Conservation (phyloP, 495 filamentous ascomycete species). For the Aspergillus olivimuriae region DNA sequence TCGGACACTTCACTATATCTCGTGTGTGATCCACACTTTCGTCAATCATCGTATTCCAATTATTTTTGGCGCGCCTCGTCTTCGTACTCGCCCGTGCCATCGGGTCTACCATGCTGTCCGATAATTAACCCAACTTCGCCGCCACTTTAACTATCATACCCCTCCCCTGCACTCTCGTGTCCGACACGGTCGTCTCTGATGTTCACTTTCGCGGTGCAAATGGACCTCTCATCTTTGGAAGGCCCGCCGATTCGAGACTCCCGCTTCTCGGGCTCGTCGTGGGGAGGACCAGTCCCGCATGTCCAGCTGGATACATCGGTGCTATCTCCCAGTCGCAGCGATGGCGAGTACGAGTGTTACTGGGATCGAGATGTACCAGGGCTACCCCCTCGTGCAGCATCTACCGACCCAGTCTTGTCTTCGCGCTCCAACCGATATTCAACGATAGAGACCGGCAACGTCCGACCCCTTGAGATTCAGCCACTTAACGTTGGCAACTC, state of each 20-base stretch:
- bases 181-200: not conserved
- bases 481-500: too few relatives aligned
- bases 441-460: not conserved
- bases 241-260: constrained; percentile 27
- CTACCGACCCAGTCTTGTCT: constrained; percentile 8
- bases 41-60: constrained; percentile 19
- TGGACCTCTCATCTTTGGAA: constrained; percentile 36
- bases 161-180: not conserved
- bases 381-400: constrained; percentile 15
- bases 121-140: not conserved
- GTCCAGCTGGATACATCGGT: constrained; percentile 1
- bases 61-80: constrained; percentile 10
- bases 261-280: not conserved
- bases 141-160: not conserved
- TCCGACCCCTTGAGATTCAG: not conserved
- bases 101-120: not conserved
- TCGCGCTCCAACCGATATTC: not conserved
- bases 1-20: not conserved
- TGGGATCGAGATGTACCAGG: constrained; percentile 5
- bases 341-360: not conserved
- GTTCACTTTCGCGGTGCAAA: constrained; percentile 3
- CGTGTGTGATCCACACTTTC: constrained; percentile 9
- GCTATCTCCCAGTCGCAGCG: not conserved
- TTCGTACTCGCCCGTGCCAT: constrained; percentile 8
- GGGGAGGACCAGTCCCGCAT: constrained; percentile 1